These are phyloP conservation scores for Paxillus rubicundulus DNA, from an alignment of 768 basidiomycete species.

Conservation along the genomic window DNA sequence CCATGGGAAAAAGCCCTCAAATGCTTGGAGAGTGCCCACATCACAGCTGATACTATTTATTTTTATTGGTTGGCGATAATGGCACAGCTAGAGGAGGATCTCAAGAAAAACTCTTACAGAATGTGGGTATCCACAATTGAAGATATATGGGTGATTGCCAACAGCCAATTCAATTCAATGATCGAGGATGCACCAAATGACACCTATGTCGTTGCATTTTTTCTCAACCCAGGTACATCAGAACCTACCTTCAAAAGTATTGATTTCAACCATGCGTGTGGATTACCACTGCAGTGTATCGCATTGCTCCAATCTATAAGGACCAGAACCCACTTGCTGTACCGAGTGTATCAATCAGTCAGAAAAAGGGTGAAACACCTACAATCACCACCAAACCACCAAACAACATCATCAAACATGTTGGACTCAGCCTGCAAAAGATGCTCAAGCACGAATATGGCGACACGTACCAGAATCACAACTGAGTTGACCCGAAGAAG, in stretches of 20 bases:
- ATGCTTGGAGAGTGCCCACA: conserved; percentile 28
- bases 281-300: neutral
- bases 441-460: neutral
- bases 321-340: neutral
- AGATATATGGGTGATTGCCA: conserved; percentile 11
- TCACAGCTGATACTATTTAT: conserved; percentile 22
- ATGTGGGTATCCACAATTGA: no score
- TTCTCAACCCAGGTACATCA: conserved; percentile 26
- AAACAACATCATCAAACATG: neutral
- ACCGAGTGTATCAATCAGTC: no score
- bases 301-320: neutral
- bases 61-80: no score
- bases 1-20: conserved; percentile 21
- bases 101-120: no score
- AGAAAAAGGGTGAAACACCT: no score
- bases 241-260: no score
- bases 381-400: no score
- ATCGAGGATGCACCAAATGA: conserved; percentile 14
- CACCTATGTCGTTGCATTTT: conserved; percentile 21
- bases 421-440: conserved; percentile 1
- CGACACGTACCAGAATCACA: neutral
- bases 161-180: conserved; percentile 19
- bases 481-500: no score
- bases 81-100: no score
- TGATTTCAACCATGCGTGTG: no score